These are phyloP conservation scores for Pichia sp. DNA, from an alignment of 1,139 yeast genomes.

Conservation along the genomic window DNA sequence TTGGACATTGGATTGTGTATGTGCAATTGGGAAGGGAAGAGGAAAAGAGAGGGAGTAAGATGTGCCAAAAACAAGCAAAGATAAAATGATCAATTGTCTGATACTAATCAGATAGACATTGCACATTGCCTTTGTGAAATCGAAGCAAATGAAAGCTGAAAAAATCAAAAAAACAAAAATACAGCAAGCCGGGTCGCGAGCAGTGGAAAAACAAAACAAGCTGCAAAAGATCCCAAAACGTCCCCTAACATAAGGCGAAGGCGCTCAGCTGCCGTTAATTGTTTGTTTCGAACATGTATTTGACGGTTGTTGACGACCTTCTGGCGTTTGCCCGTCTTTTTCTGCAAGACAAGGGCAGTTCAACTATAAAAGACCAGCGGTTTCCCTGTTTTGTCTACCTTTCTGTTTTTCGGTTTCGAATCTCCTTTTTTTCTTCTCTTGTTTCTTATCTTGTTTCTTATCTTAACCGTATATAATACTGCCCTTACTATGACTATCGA, in stretches of 20 bases:
- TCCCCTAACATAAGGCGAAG: neutral
- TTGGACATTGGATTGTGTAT: neutral
- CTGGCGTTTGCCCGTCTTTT: neutral
- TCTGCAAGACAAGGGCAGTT: neutral
- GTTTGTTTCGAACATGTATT: neutral
- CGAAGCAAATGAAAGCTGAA: neutral
- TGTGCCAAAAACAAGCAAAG: neutral
- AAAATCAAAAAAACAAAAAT: neutral
- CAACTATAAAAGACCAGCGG: neutral
- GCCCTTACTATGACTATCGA: conserved; percentile 18
- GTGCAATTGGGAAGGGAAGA: neutral
- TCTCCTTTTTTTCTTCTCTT: neutral
- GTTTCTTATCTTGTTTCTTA: neutral
- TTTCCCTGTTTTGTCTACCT: neutral
- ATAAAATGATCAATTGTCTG: neutral
- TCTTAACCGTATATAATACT: neutral
- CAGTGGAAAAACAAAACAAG: neutral
- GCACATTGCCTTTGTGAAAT: neutral
- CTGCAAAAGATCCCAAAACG: neutral
- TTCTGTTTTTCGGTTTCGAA: neutral
- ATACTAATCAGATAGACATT: neutral
- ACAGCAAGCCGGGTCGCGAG: neutral
- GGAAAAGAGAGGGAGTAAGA: neutral
- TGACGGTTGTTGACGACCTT: neutral
- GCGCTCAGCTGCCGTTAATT: conserved; percentile 3